Percentiles rank a stretch among this genome's conserved stretches.
phyloP scores from a whole-genome alignment of 2,329 filamentous ascomycete species.

The Grosmannia huntii region DNA sequence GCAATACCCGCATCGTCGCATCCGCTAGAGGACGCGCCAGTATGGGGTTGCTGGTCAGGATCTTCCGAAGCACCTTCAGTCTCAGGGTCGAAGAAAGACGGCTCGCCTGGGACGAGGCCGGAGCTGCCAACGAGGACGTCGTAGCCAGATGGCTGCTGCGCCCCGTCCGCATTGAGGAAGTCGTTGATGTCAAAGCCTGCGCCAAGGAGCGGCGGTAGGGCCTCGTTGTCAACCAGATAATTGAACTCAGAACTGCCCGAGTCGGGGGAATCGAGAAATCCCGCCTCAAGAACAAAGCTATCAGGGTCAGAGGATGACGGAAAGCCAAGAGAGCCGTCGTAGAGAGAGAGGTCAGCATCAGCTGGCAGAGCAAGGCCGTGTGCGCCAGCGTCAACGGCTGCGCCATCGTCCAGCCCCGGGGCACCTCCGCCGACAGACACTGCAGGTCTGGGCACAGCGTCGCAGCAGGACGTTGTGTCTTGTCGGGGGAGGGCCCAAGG shows the following conservation, averaged over 20 bases:
- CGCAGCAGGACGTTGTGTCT: slow-evolving; percentile 99
- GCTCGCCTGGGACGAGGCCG: slow-evolving; percentile 32
- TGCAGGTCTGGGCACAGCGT: slow-evolving; percentile 98
- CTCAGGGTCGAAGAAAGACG: slow-evolving; percentile 42
- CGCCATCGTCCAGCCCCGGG: slow-evolving; percentile 31
- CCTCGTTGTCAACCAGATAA: slow-evolving; percentile 51
- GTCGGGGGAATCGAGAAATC: slow-evolving; percentile 62
- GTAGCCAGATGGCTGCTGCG: slow-evolving; percentile 23
- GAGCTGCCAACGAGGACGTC: slow-evolving; percentile 29
- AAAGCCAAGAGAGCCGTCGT: slow-evolving; percentile 56
- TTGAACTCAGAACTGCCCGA: slow-evolving; percentile 52
- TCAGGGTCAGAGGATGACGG: slow-evolving; percentile 58
- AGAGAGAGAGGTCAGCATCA: slow-evolving; percentile 51
- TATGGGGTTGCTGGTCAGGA: slow-evolving; percentile 60
- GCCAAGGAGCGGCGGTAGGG: slow-evolving; percentile 28
- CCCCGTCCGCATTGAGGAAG: slow-evolving; percentile 41
- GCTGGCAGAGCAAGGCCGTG: slow-evolving; percentile 36
- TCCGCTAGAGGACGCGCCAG: slow-evolving; percentile 61
- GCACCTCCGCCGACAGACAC: slow-evolving; percentile 80
- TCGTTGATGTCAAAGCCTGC: slow-evolving; percentile 36
- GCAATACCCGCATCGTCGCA: slow-evolving; percentile 63
- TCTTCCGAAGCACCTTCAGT: slow-evolving; percentile 48
- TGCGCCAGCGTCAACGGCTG: slow-evolving; percentile 27
- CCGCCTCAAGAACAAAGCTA: slow-evolving; percentile 65
- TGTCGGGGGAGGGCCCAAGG: slow-evolving; percentile 52